Percentiles rank a stretch among this genome's conserved stretches.
These are phyloP conservation scores for Neurospora sp. DNA, from an alignment of 2,329 filamentous ascomycete genomes.

Conservation along the genomic window DNA sequence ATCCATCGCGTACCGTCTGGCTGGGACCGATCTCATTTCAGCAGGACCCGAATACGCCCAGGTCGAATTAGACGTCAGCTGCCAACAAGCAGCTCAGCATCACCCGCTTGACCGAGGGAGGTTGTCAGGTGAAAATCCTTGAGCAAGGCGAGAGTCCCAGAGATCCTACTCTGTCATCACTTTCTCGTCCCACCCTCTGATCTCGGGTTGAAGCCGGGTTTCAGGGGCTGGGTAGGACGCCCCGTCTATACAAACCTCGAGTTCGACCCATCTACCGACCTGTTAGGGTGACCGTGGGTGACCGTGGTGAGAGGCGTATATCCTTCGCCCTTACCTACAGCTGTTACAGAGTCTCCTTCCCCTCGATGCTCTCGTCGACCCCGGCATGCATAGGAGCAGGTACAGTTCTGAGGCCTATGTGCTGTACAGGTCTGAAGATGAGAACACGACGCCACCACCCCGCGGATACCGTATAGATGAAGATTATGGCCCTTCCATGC, in stretches of 20 bases:
- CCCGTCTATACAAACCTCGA: neutral
- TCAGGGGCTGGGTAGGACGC: neutral
- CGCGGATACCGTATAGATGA: conserved; percentile 1
- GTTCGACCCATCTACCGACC: neutral
- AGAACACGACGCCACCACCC: neutral
- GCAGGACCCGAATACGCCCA: neutral
- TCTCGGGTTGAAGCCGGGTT: neutral
- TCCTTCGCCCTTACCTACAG: neutral
- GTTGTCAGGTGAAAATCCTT: neutral
- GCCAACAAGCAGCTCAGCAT: neutral
- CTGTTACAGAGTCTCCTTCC: neutral
- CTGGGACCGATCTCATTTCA: neutral
- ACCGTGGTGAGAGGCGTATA: neutral
- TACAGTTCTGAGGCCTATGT: neutral
- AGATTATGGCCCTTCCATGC: conserved; percentile 10
- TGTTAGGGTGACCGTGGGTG: neutral
- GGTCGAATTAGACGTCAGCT: neutral
- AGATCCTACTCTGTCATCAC: neutral
- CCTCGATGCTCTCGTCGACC: neutral
- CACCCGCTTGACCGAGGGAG: neutral
- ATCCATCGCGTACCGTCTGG: neutral
- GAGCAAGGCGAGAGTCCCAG: neutral
- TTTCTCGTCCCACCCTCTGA: neutral
- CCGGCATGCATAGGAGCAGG: neutral
- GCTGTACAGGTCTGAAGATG: neutral